A percentile compares a stretch with the other conserved stretches of the same genome.
These are phyloP conservation scores for Xylaria curta DNA, from an alignment of 495 filamentous ascomycete species.

Conservation along the genomic window DNA sequence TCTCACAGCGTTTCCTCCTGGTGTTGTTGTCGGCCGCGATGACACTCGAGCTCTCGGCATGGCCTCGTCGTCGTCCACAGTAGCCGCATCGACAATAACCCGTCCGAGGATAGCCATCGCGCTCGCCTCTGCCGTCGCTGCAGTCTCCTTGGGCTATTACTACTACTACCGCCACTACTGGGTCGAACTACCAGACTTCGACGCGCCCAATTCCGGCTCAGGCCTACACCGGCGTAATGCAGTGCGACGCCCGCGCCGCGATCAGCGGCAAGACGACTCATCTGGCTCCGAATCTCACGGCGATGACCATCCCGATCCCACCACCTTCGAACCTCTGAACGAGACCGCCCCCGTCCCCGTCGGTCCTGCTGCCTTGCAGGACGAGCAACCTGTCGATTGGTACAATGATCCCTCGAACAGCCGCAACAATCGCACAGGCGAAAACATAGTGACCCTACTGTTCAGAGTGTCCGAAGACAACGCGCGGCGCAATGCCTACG, in stretches of 20 bases:
- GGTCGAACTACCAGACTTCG: slow-evolving; percentile 33
- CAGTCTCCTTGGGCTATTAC: slow-evolving; percentile 47
- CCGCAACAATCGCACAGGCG: slow-evolving; percentile 65
- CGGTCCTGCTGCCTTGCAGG: slow-evolving; percentile 58
- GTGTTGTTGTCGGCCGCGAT: slow-evolving; percentile 30
- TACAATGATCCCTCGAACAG: slow-evolving; percentile 48
- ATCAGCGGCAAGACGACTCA: slow-evolving; percentile 37
- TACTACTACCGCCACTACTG: slow-evolving; percentile 39
- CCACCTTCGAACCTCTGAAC: slow-evolving; percentile 22
- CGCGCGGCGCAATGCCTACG: slow-evolving; percentile 80
- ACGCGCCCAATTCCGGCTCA: slow-evolving; percentile 25
- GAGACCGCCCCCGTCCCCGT: slow-evolving; percentile 33
- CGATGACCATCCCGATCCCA: slow-evolving; percentile 50
- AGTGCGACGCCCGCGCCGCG: slow-evolving; percentile 53
- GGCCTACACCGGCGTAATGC: slow-evolving; percentile 65
- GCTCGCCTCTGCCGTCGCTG: slow-evolving; percentile 43
- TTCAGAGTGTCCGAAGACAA: slow-evolving; percentile 86
- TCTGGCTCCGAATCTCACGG: slow-evolving; percentile 54
- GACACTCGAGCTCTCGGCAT: slow-evolving; percentile 35
- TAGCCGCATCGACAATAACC: slow-evolving; percentile 51
- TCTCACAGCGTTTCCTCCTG: not conserved
- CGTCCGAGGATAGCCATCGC: slow-evolving; percentile 49
- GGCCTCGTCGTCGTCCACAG: slow-evolving; percentile 39
- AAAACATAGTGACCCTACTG: slow-evolving; percentile 73
- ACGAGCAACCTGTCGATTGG: slow-evolving; percentile 65